Evolutionary conservation across 768 basidiomycete genomes (phyloP).

Genomic region (Suillus subluteus): DNA sequence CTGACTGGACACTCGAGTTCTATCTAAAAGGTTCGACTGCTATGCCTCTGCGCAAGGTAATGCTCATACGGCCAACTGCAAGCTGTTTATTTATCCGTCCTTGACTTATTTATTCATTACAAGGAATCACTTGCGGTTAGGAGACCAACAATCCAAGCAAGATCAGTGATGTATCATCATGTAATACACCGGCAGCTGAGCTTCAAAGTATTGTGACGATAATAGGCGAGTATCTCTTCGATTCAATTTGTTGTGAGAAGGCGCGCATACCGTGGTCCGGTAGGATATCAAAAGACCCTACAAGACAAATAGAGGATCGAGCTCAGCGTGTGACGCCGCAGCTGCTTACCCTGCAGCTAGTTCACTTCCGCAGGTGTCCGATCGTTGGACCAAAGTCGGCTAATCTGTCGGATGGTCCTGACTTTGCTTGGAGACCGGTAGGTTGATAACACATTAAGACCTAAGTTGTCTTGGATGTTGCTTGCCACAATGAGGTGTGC

Average conservation of each 20-base stretch:
- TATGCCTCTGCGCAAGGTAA: not conserved
- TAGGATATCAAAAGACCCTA: not conserved
- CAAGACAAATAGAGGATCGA: not conserved
- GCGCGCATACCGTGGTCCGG: not conserved
- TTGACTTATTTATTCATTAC: not conserved
- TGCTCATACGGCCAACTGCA: not conserved
- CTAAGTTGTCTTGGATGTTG: not conserved
- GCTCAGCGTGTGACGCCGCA: not conserved
- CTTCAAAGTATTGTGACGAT: not conserved
- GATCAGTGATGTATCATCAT: not conserved
- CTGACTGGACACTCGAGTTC: not conserved
- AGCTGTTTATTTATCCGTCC: not conserved
- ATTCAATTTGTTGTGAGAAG: not conserved
- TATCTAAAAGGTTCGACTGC: not conserved
- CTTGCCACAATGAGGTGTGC: not conserved
- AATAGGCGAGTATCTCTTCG: not conserved
- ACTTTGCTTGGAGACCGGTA: not conserved
- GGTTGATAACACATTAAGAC: not conserved
- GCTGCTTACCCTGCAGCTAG: not conserved
- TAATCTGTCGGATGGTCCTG: not conserved
- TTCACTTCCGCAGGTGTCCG: not conserved
- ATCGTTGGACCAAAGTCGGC: too few relatives aligned
- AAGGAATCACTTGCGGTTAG: not conserved
- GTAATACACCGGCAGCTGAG: not conserved
- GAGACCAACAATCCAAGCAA: not conserved